Conservation (phyloP, 2,329 filamentous ascomycete species). For the Scorias spongiosa region DNA sequence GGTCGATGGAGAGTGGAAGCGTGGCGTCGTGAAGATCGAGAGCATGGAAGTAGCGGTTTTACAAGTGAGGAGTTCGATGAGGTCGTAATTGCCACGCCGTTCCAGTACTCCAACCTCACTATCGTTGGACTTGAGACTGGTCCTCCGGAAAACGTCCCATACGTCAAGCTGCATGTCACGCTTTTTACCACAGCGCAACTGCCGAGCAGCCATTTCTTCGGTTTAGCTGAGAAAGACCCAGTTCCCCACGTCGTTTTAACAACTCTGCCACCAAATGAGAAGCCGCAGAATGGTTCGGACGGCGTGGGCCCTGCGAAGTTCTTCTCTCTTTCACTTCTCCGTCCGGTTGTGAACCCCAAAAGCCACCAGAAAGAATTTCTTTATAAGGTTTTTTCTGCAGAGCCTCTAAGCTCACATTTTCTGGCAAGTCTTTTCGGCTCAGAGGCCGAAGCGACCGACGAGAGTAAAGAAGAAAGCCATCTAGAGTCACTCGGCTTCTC, state of each 20-base stretch:
- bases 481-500: slow-evolving; percentile 35
- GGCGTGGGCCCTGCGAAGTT: slow-evolving; percentile 63
- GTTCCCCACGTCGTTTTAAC: slow-evolving; percentile 70
- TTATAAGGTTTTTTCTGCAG: slow-evolving; percentile 53
- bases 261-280: slow-evolving; percentile 51
- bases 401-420: slow-evolving; percentile 31
- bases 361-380: slow-evolving; percentile 33
- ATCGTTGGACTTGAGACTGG: slow-evolving; percentile 28
- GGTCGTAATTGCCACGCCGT: slow-evolving; percentile 60
- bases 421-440: slow-evolving; percentile 35
- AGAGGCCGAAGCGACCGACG: slow-evolving; percentile 11
- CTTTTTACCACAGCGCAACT: slow-evolving; percentile 64
- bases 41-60: neutral
- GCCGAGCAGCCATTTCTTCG: slow-evolving; percentile 62
- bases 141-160: slow-evolving; percentile 64
- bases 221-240: slow-evolving; percentile 38
- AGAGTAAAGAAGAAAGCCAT: slow-evolving; percentile 9
- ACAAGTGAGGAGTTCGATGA: slow-evolving; percentile 45
- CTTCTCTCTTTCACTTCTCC: slow-evolving; percentile 69
- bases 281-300: slow-evolving; percentile 29
- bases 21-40: slow-evolving; percentile 17
- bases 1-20: slow-evolving; percentile 3
- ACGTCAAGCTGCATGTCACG: slow-evolving; percentile 76
- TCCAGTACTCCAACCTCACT: slow-evolving; percentile 61
- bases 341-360: slow-evolving; percentile 40